A percentile compares a stretch with the other conserved stretches of the same genome.
Evolutionary conservation across 768 basidiomycete genomes (phyloP).

Genomic region (Trametes cingulata): DNA sequence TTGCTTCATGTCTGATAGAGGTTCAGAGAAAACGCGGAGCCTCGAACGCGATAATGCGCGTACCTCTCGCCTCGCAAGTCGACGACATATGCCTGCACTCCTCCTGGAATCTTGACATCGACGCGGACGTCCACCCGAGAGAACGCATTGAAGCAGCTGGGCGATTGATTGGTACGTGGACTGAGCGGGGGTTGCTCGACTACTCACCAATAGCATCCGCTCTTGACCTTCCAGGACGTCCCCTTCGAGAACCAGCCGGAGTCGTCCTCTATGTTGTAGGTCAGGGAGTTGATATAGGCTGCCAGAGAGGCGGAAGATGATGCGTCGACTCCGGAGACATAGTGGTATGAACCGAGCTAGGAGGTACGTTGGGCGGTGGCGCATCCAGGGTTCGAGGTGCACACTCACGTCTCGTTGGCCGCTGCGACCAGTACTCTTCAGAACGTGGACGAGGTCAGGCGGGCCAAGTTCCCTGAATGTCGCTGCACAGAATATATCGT

Average conservation of each 20-base stretch:
- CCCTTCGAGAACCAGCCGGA: conserved; percentile 91
- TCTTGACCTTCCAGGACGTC: conserved; percentile 85
- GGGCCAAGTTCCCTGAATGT: conserved; percentile 97
- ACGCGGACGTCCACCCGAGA: conserved; percentile 95
- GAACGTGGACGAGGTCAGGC: conserved; percentile 93
- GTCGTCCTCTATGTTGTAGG: conserved; percentile 89
- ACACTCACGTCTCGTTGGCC: conserved; percentile 83
- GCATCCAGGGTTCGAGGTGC: background rate
- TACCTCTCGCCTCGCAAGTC: conserved; percentile 94
- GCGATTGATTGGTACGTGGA: background rate
- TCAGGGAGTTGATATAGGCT: conserved; percentile 98
- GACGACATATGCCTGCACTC: conserved; percentile 91
- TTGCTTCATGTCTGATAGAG: conserved; percentile 45
- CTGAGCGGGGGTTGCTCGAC: background rate
- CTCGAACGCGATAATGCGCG: conserved; percentile 29
- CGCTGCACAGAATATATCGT: conserved; percentile 48
- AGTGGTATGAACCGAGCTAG: conserved; percentile 95
- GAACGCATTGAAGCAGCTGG: conserved; percentile 96
- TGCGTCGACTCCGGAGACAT: conserved; percentile 97
- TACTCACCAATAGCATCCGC: conserved; percentile 88
- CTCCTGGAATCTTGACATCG: conserved; percentile 98
- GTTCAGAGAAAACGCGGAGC: background rate
- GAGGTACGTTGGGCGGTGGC: conserved; percentile 2
- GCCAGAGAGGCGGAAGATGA: conserved; percentile 97
- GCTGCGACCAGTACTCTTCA: conserved; percentile 84